phyloP scores from a whole-genome alignment of 2,329 filamentous ascomycete species.

The Diatrype stigma region DNA sequence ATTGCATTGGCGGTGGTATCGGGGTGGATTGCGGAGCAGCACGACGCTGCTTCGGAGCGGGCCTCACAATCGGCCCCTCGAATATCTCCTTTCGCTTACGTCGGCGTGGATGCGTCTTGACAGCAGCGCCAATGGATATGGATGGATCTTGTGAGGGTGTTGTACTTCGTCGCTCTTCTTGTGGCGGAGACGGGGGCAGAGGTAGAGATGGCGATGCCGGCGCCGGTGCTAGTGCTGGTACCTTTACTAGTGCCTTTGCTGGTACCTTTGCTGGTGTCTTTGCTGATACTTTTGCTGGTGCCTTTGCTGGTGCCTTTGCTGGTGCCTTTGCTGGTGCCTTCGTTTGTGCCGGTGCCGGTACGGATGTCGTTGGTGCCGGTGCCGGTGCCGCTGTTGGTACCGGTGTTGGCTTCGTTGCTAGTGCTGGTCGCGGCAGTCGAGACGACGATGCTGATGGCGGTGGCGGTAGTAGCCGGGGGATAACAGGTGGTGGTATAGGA shows the following conservation, averaged over 20 bases:
- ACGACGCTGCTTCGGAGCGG: constrained; percentile 1
- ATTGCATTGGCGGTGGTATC: not conserved
- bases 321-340: not conserved
- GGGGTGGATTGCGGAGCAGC: not conserved
- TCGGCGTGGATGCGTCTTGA: constrained; percentile 44
- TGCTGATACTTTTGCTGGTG: not conserved
- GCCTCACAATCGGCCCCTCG: constrained; percentile 2
- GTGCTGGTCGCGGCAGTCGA: not conserved
- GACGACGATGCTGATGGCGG: not conserved
- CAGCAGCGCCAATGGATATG: constrained; percentile 47
- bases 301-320: not conserved
- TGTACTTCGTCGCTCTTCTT: constrained; percentile 3
- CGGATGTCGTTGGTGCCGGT: no score
- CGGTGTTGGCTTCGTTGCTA: not conserved
- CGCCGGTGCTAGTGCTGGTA: not conserved
- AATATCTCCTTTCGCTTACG: constrained; percentile 38
- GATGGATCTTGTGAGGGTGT: constrained; percentile 6
- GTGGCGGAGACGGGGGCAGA: not conserved
- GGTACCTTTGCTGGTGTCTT: not conserved
- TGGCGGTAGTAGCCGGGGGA: not conserved
- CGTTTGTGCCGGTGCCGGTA: not conserved
- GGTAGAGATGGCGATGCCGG: not conserved
- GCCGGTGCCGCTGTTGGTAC: no score
- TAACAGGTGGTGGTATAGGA: not conserved
- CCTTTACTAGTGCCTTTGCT: not conserved